phyloP scores from a whole-genome alignment of 1,284 basidiomycete species.

The Kalmanozyma brasiliensis region DNA sequence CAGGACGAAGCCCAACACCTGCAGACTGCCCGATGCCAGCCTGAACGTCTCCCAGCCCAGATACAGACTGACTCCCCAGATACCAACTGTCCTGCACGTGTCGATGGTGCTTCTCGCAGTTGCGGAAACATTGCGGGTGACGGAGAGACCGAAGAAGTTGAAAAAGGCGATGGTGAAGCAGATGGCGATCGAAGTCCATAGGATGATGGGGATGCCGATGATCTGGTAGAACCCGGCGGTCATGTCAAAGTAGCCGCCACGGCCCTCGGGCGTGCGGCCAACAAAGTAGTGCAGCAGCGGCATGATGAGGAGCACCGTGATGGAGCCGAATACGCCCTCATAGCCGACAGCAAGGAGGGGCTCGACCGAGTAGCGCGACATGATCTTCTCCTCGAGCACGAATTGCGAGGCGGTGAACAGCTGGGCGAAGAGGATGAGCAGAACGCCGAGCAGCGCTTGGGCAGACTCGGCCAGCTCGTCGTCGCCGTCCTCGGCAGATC shows the following conservation, averaged over 20 bases:
- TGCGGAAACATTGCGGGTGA: conserved; percentile 74
- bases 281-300: conserved; percentile 75
- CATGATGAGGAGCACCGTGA: conserved; percentile 80
- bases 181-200: conserved; percentile 78
- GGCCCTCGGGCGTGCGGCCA: conserved; percentile 71
- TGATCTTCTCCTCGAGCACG: conserved; percentile 85
- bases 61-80: conserved; percentile 71
- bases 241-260: conserved; percentile 89
- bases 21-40: conserved; percentile 84
- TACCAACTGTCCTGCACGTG: conserved; percentile 92
- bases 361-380: conserved; percentile 84
- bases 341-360: conserved; percentile 93
- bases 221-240: conserved; percentile 90
- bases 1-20: conserved; percentile 86
- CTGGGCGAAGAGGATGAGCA: conserved; percentile 95
- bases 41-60: conserved; percentile 88
- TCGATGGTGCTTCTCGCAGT: conserved; percentile 77
- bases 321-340: conserved; percentile 89
- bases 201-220: conserved; percentile 79
- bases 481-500: conserved; percentile 28
- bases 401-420: conserved; percentile 91
- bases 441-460: conserved; percentile 74
- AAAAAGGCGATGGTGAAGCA: conserved; percentile 80
- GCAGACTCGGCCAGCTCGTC: conserved; percentile 54
- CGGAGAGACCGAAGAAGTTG: conserved; percentile 93